A percentile compares a stretch with the other conserved stretches of the same genome.
phyloP scores from a whole-genome alignment of 2,329 filamentous ascomycete genomes.

The Sphaerostilbella broomeana region DNA sequence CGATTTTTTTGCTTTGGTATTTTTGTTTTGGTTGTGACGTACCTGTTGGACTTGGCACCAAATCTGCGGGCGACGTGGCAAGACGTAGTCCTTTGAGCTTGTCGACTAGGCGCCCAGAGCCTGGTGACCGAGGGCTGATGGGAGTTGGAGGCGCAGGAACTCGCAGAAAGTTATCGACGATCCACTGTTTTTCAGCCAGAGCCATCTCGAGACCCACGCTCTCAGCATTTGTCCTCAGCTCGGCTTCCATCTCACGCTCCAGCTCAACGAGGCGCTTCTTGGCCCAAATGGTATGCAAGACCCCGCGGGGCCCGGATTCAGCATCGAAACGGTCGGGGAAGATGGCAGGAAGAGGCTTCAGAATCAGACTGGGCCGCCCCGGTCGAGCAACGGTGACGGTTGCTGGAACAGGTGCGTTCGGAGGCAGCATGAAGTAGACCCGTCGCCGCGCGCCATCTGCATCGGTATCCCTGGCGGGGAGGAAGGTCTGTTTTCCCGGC shows the following conservation, averaged over 20 bases:
- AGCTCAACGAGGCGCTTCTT: constrained; percentile 72
- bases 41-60: constrained; percentile 50
- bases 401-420: constrained; percentile 63
- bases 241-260: constrained; percentile 67
- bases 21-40: constrained; percentile 17
- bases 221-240: constrained; percentile 68
- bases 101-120: constrained; percentile 65
- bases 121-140: constrained; percentile 56
- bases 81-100: constrained; percentile 75
- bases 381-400: constrained; percentile 58
- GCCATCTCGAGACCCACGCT: constrained; percentile 82
- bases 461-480: constrained; percentile 49
- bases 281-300: constrained; percentile 86
- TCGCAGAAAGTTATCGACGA: constrained; percentile 63
- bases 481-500: constrained; percentile 69
- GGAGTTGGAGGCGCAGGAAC: constrained; percentile 20
- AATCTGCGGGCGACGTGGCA: constrained; percentile 62
- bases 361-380: constrained; percentile 39
- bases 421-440: constrained; percentile 75
- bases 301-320: constrained; percentile 68
- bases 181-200: constrained; percentile 76
- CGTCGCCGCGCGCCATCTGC: constrained; percentile 42
- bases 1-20: no score
- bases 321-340: constrained; percentile 70
- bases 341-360: constrained; percentile 80